Evolutionary conservation across 257 asterid species (phyloP), one percentile per base, ranked within the genome.

Genomic region (Solanum okadae): DNA sequence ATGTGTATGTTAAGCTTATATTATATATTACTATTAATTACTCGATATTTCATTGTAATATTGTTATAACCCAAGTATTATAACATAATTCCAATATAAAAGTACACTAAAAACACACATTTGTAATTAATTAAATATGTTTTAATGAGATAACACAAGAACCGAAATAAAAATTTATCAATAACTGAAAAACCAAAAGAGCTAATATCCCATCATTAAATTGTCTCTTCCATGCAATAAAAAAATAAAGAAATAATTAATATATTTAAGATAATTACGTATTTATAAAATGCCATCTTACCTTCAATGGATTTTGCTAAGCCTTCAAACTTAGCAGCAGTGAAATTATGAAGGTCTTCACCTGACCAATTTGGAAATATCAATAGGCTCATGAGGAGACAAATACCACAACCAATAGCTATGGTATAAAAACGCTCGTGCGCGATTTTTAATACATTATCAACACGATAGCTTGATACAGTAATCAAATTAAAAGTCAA

Each of bases 351-450:
- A 52, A 97, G 99, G 49, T 94, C 96, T 86, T 95, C 98, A 13
- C 98, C 98, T 0, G 99, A 96, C 99, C 99, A 97, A 86, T 93
- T 95, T 0, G 99, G 99, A 61, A 97, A 92, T 35, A 97, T 31
- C 40, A 96, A 83, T 38, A 97, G 95, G 91, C 94, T 94, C 98
- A 97, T 96, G 6, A 95, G 87, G 29, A 97, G 98, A 83, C 99
- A 97, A 4, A 97, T 86, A 6, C 95, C 99, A 76, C 98, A 95
- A 7, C 99, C 99, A 65, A 97, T 95, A 88, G 98, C 97, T 5
- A 97, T 96, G 9, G 96, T 94, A 52, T 89, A 93, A 35, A 95
- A 88, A 1, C 99, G 91, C 8, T 94, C 91, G 23, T 94, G 95
- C 2, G 99, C 99, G 16, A 97, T 94, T 88, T 94, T 92, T 7